Percentiles rank a stretch among this genome's conserved stretches.
These are phyloP conservation scores for Cercophora samala DNA, from an alignment of 495 filamentous ascomycete genomes.

Conservation along the genomic window DNA sequence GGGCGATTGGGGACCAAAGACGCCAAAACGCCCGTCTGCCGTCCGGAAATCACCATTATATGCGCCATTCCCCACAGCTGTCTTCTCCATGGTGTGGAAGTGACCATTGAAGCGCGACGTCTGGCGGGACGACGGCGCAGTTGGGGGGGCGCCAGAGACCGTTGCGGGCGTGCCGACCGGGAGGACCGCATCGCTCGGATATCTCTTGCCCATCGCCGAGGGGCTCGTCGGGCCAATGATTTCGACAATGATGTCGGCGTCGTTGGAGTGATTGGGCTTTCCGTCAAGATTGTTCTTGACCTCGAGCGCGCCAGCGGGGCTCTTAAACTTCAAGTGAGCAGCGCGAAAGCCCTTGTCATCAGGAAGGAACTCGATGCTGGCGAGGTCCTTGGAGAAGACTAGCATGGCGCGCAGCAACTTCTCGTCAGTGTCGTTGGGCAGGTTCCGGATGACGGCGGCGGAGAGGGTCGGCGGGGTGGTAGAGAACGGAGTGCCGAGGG, in stretches of 20 bases:
- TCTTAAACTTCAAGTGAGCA: conserved; percentile 73
- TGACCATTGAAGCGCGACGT: conserved; percentile 74
- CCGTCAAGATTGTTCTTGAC: conserved; percentile 74
- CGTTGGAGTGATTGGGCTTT: conserved; percentile 70
- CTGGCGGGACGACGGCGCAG: conserved; percentile 60
- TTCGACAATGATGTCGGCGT: conserved; percentile 77
- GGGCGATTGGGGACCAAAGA: conserved; percentile 83
- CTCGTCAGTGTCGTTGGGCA: conserved; percentile 68
- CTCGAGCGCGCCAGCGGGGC: conserved; percentile 68
- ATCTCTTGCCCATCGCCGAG: conserved; percentile 35
- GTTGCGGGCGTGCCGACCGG: conserved; percentile 30
- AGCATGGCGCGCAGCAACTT: conserved; percentile 78
- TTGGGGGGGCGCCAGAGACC: conserved; percentile 48
- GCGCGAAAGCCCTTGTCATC: conserved; percentile 70
- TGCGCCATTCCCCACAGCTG: conserved; percentile 60
- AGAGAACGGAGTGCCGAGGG: conserved; percentile 53
- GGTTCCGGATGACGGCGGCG: conserved; percentile 64
- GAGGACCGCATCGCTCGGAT: conserved; percentile 36
- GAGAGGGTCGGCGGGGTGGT: conserved; percentile 33
- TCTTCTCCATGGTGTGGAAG: conserved; percentile 68
- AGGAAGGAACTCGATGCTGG: conserved; percentile 68
- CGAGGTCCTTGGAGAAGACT: conserved; percentile 77
- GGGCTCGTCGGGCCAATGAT: conserved; percentile 52
- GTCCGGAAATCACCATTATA: conserved; percentile 57
- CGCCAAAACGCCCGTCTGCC: conserved; percentile 43